Evolutionary conservation across 257 asterid species (phyloP).

Genomic region (Nicotiana sylvestris): DNA sequence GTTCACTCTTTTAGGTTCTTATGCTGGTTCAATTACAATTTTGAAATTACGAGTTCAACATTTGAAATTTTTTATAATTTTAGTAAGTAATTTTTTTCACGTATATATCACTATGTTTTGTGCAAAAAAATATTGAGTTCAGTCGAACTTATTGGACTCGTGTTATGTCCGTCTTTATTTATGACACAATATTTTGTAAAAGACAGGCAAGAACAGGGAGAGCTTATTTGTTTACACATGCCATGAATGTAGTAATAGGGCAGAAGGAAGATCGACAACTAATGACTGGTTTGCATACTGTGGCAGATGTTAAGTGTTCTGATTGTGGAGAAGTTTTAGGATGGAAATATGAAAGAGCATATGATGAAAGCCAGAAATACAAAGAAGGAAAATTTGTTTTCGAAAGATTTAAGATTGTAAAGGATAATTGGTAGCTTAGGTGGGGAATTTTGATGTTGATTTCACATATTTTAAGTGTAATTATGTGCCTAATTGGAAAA

Average conservation of each 20-base stretch:
- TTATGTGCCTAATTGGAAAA: not conserved
- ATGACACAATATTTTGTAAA: not conserved
- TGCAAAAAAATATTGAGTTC: not conserved
- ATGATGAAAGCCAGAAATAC: slow-evolving; percentile 47
- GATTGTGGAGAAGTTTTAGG: slow-evolving; percentile 54
- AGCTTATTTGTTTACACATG: slow-evolving; percentile 53
- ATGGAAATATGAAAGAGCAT: slow-evolving; percentile 56
- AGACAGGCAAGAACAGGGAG: slow-evolving; percentile 46
- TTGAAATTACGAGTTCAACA: not conserved
- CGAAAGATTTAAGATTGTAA: slow-evolving; percentile 43
- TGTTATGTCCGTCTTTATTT: not conserved
- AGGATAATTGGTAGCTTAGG: slow-evolving; percentile 29
- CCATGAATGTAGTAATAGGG: slow-evolving; percentile 37
- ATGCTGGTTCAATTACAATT: not conserved
- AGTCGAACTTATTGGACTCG: too few relatives aligned
- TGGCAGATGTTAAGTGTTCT: slow-evolving; percentile 50
- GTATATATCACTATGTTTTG: not conserved
- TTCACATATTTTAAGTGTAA: not conserved
- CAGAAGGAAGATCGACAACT: slow-evolving; percentile 36
- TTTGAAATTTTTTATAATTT: not conserved
- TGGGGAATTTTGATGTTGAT: not conserved
- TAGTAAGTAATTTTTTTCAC: not conserved
- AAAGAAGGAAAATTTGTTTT: slow-evolving; percentile 61
- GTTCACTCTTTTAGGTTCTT: too few relatives aligned
- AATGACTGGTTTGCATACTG: slow-evolving; percentile 53